These are phyloP conservation scores for Lichtheimia ramosa DNA, from an alignment of 371 early-diverging fungal genomes.

Conservation along the genomic window DNA sequence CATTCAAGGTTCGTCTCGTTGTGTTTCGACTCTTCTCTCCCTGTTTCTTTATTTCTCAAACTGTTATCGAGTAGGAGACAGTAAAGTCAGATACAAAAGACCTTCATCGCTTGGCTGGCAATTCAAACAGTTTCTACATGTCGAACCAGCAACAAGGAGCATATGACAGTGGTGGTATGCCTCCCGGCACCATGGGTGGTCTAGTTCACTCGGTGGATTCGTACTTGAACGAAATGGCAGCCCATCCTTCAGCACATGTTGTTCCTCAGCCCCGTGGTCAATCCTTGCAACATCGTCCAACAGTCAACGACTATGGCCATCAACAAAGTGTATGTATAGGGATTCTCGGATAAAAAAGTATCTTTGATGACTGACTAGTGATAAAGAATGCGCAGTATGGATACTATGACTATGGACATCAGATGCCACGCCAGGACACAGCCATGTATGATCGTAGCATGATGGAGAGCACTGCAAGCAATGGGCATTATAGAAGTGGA, in stretches of 20 bases:
- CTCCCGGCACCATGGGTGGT: constrained; percentile 12
- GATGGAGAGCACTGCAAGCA: neutral
- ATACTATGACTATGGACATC: constrained; percentile 12
- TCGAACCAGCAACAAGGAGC: constrained; percentile 15
- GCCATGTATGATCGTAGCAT: too few species aligned
- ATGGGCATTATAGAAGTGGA: constrained; percentile 5
- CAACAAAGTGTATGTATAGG: constrained; percentile 9
- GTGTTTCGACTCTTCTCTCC: too few species aligned
- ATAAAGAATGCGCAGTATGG: constrained; percentile 14
- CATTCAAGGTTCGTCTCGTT: too few species aligned
- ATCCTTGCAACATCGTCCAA: constrained; percentile 12
- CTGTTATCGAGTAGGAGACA: too few species aligned
- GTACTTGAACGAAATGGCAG: constrained; percentile 14
- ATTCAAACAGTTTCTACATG: constrained; percentile 1
- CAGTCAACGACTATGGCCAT: constrained; percentile 7
- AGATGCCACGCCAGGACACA: neutral
- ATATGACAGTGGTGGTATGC: constrained; percentile 7
- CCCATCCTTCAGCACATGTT: constrained; percentile 4
- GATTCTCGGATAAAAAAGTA: neutral
- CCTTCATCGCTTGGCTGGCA: too few species aligned
- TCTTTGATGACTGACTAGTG: too few species aligned
- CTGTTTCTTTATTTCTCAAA: too few species aligned
- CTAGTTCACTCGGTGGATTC: constrained; percentile 8
- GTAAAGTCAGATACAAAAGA: too few species aligned
- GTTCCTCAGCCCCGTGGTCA: constrained; percentile 19